Conservation (phyloP, 1,284 basidiomycete genomes). For the Farysia itapuensis region DNA sequence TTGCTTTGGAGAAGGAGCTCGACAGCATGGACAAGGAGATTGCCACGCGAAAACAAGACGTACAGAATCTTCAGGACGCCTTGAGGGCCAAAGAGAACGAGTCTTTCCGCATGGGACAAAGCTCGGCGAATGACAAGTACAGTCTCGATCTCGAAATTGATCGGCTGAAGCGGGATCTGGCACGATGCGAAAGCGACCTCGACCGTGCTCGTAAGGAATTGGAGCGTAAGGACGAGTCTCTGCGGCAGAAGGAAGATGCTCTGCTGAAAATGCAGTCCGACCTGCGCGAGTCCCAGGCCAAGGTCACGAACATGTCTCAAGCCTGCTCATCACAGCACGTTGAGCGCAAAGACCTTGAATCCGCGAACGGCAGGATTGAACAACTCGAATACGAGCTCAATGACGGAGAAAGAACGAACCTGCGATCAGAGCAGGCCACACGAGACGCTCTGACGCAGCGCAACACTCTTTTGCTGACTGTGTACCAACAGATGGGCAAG, state of each 20-base stretch:
- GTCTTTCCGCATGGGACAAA: constrained; percentile 72
- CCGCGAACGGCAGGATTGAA: constrained; percentile 53
- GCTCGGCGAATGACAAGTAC: constrained; percentile 78
- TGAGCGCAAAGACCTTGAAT: constrained; percentile 39
- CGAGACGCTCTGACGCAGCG: constrained; percentile 87
- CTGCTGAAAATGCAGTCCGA: constrained; percentile 65
- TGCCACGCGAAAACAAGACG: constrained; percentile 32
- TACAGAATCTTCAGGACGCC: constrained; percentile 67
- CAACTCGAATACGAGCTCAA: constrained; percentile 79
- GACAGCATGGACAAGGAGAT: constrained; percentile 38
- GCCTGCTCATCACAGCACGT: too few relatives aligned
- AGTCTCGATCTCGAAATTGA: constrained; percentile 89
- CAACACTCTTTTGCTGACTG: constrained; percentile 83
- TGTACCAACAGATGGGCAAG: constrained; percentile 93
- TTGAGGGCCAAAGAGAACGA: constrained; percentile 67
- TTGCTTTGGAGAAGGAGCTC: constrained; percentile 45
- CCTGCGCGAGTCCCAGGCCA: constrained; percentile 37
- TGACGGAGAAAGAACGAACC: constrained; percentile 77
- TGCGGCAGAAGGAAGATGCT: constrained; percentile 70
- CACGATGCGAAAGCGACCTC: constrained; percentile 78
- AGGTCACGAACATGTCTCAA: constrained; percentile 52
- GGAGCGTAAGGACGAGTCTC: constrained; percentile 69
- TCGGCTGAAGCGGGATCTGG: constrained; percentile 79
- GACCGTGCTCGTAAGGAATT: constrained; percentile 73
- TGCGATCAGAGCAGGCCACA: constrained; percentile 75